These are phyloP conservation scores for Wallacemonas sp. DNA, from an alignment of 208 protist species.

Conservation along the genomic window DNA sequence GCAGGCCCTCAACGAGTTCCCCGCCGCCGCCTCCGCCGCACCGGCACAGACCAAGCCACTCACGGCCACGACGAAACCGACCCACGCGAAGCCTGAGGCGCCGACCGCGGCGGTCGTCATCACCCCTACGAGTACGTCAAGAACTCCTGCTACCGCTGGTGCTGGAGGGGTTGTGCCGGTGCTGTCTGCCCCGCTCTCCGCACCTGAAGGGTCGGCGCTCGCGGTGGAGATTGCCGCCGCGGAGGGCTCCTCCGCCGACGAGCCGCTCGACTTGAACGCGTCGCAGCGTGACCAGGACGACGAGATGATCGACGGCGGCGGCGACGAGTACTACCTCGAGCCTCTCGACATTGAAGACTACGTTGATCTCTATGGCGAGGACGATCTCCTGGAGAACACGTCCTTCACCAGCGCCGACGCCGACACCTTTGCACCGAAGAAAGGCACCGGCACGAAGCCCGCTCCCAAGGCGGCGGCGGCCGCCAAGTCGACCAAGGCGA, in stretches of 20 bases:
- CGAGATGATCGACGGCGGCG: constrained; percentile 24
- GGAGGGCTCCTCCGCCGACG: constrained; percentile 6
- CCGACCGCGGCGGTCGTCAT: too few species aligned
- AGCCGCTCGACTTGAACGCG: neutral
- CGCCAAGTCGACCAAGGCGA: neutral
- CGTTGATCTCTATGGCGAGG: constrained; percentile 27
- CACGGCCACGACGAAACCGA: too few species aligned
- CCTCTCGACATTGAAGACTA: constrained; percentile 43
- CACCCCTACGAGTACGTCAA: too few species aligned
- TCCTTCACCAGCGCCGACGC: constrained; percentile 37
- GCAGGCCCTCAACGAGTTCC: constrained; percentile 19
- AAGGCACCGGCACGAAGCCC: constrained; percentile 18
- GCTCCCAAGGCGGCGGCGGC: neutral
- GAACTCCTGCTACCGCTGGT: too few species aligned
- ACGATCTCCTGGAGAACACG: constrained; percentile 28
- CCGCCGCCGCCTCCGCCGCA: neutral
- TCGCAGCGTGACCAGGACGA: neutral
- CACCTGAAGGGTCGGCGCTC: constrained; percentile 24
- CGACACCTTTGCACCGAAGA: constrained; percentile 18
- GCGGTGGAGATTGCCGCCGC: constrained; percentile 9
- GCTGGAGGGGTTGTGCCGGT: too few species aligned
- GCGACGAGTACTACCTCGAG: constrained; percentile 49
- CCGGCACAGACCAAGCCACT: too few species aligned
- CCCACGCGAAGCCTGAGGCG: too few species aligned
- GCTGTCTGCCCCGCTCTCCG: too few species aligned